Evolutionary conservation across 2,329 filamentous ascomycete genomes (phyloP).

Genomic region (Fusarium temperatum): DNA sequence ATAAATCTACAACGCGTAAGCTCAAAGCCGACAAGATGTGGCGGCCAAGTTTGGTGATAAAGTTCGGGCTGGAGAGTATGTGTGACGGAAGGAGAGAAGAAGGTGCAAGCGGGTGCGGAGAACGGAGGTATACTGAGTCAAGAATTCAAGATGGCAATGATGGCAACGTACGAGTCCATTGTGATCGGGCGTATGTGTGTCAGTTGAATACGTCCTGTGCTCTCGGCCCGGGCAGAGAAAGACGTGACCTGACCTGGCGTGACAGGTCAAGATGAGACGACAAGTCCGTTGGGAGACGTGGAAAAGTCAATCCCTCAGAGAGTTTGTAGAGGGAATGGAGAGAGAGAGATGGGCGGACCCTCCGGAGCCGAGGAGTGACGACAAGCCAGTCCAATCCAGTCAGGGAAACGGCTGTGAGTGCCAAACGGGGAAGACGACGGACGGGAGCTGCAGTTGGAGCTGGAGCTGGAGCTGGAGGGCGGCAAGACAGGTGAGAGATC

Average conservation of each 20-base stretch:
- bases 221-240: conserved; percentile 37
- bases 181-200: conserved; percentile 33
- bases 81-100: conserved; percentile 6
- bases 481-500: conserved; percentile 6
- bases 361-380: conserved; percentile 25
- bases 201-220: conserved; percentile 38
- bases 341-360: conserved; percentile 23
- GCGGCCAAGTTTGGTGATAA: conserved; percentile 20
- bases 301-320: conserved; percentile 6
- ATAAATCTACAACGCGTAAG: conserved; percentile 57
- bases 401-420: conserved; percentile 16
- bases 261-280: conserved; percentile 24
- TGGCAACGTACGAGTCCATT: conserved; percentile 47
- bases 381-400: conserved; percentile 19
- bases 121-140: conserved; percentile 23
- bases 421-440: not conserved
- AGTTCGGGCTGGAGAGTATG: conserved; percentile 8
- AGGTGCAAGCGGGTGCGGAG: conserved; percentile 6
- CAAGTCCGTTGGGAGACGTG: conserved; percentile 13
- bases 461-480: not conserved
- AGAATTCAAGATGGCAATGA: conserved; percentile 21
- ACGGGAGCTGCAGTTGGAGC: not conserved
- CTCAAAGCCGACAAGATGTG: conserved; percentile 5
- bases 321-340: conserved; percentile 25
- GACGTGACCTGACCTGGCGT: conserved; percentile 40